A percentile compares a stretch with the other conserved stretches of the same genome.
Evolutionary conservation across 306 rosid genomes (phyloP).

Genomic region (Oxytropis ochrocephala): DNA sequence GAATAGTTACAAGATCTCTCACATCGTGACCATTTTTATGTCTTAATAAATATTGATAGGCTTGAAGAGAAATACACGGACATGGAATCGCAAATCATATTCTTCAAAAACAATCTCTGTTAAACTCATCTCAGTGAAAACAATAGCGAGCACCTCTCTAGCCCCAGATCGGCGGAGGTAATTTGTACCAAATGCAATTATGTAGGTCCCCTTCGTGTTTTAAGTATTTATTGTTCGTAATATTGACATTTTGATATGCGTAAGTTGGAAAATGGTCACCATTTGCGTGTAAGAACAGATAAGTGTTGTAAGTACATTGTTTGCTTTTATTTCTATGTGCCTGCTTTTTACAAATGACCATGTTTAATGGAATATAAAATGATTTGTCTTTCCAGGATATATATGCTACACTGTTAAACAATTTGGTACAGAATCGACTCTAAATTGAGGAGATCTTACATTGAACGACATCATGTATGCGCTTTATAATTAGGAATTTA

Average conservation of each 20-base stretch:
- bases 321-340: neutral
- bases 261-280: constrained; percentile 82
- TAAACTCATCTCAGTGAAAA: constrained; percentile 53
- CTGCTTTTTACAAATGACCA: neutral
- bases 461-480: constrained; percentile 91
- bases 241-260: constrained; percentile 29
- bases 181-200: constrained; percentile 16
- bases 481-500: constrained; percentile 15
- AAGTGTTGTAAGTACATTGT: constrained; percentile 39
- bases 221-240: neutral
- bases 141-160: constrained; percentile 43
- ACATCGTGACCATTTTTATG: constrained; percentile 20
- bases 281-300: constrained; percentile 50
- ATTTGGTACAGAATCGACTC: constrained; percentile 74
- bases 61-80: constrained; percentile 83
- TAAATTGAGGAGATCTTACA: constrained; percentile 67
- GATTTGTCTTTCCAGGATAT: constrained; percentile 48
- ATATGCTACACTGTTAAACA: constrained; percentile 64
- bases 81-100: constrained; percentile 76
- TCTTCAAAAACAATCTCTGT: constrained; percentile 66
- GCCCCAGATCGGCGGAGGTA: constrained; percentile 48
- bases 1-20: neutral
- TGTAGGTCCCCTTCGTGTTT: neutral
- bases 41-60: constrained; percentile 41
- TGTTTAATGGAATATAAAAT: constrained; percentile 15